Conservation (phyloP, 108 stramenopile genomes). For the Nitzschia putrida region DNA sequence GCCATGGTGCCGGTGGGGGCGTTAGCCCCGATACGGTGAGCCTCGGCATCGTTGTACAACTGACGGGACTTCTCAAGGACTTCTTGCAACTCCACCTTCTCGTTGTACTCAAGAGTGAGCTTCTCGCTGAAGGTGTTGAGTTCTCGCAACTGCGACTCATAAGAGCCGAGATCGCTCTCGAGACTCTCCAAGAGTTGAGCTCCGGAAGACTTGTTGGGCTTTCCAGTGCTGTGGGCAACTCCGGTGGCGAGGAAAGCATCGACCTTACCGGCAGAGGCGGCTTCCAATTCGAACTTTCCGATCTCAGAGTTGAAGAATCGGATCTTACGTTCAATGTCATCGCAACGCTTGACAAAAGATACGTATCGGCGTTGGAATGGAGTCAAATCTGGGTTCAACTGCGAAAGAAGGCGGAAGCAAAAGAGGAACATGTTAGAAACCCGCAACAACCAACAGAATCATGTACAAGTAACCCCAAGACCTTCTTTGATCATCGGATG, state of each 20-base stretch:
- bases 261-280: slow-evolving; percentile 71
- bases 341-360: slow-evolving; percentile 94
- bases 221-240: slow-evolving; percentile 27
- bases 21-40: slow-evolving; percentile 56
- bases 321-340: slow-evolving; percentile 97
- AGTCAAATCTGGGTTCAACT: slow-evolving; percentile 95
- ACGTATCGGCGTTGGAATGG: slow-evolving; percentile 99
- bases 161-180: slow-evolving; percentile 88
- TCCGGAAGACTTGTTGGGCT: slow-evolving; percentile 47
- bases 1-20: slow-evolving; percentile 22
- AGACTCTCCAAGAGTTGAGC: slow-evolving; percentile 83
- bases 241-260: slow-evolving; percentile 59
- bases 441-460: background rate
- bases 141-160: slow-evolving; percentile 93
- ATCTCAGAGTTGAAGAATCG: slow-evolving; percentile 89
- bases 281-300: slow-evolving; percentile 84
- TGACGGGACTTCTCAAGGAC: slow-evolving; percentile 92
- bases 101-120: slow-evolving; percentile 96
- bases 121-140: slow-evolving; percentile 92
- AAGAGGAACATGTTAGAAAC: background rate
- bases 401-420: slow-evolving; percentile 10
- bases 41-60: slow-evolving; percentile 84
- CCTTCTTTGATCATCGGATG: too few species aligned
- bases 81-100: slow-evolving; percentile 95
- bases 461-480: too few species aligned